These are phyloP conservation scores for Hibiscus mutabilis DNA, from an alignment of 345 rosid species.

Conservation along the genomic window DNA sequence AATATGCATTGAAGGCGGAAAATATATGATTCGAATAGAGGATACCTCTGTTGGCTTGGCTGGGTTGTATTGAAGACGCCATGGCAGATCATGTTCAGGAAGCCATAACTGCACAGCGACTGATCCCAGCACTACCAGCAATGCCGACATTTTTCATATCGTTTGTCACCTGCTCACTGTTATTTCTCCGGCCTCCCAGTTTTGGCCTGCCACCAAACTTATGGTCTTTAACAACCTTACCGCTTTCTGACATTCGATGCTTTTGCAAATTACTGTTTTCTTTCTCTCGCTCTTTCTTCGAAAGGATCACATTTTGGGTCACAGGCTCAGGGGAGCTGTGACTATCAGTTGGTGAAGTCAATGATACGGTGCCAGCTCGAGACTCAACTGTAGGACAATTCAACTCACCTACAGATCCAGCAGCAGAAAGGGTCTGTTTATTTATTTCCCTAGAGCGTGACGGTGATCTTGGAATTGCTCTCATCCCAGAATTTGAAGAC, in stretches of 20 bases:
- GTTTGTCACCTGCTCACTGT: conserved; percentile 29
- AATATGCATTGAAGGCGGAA: background rate
- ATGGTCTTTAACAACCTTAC: conserved; percentile 17
- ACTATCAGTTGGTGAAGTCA: conserved; percentile 8
- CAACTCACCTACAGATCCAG: conserved; percentile 12
- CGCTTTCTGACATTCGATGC: conserved; percentile 11
- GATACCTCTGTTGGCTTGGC: background rate
- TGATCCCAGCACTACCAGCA: conserved; percentile 23
- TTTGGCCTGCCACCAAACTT: conserved; percentile 22
- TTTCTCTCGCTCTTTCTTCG: conserved; percentile 25
- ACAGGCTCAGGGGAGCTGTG: conserved; percentile 10
- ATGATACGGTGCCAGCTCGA: conserved; percentile 14
- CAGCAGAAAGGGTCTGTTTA: conserved; percentile 9
- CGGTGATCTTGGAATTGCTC: conserved; percentile 17
- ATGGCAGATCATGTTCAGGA: conserved; percentile 22
- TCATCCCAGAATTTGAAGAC: conserved; percentile 20
- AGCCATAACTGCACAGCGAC: conserved; percentile 33
- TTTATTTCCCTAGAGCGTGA: conserved; percentile 22
- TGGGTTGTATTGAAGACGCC: background rate
- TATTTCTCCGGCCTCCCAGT: conserved; percentile 22
- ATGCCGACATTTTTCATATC: conserved; percentile 29
- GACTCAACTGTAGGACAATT: conserved; percentile 15
- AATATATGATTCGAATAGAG: background rate
- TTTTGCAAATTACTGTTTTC: conserved; percentile 19
- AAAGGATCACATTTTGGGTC: conserved; percentile 10